Base-by-base conservation (phyloP, 2,329 filamentous ascomycete species). In the Neofusicoccum parvum region DNA sequence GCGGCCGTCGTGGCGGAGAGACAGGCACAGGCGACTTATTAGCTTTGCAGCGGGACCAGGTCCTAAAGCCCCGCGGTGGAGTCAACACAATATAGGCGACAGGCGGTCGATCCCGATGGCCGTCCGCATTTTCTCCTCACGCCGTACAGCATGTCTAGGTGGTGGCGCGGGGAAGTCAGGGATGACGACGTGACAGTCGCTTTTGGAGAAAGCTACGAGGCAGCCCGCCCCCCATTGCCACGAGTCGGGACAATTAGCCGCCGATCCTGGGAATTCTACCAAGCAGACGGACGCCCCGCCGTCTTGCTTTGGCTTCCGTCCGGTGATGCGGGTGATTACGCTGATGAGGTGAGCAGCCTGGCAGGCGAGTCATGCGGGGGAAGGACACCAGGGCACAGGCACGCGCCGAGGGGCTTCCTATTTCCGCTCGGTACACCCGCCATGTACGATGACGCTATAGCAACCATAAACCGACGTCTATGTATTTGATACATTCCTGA, bases 151-250 rank as follows among this genome's bases (percentile, higher is more conserved):
- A 60, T 37, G 62, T 64, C 62, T 32, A 64, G 43, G 48, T 45
- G 49, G 62, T 54, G 62, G 62, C 39, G 45, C 36, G 36, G 50
- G 62, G 62, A 32, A 36, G 50, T 49, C 62, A 64, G 62, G 62
- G 62, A 64, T 64, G 62, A 54, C 62, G 49, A 43, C 60, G 14
- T 20, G 43, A 60, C 39, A 45, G 27, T 14, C 36, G 12, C 27
- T 46, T 59, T 34, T 9, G 23, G 20, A 20, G 27, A 20, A 20
- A 59, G 39, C 54, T 59, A 45, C 11, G 27, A 48, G 27, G 43
- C 45, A 14, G 27, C 14, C 23, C 20, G 54, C 39, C 7, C 27
- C 12, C 39, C 23, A 34, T 12, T 41, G 17, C 54, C 39, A 59
- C 54, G 39, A 59, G 54, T 14, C 54, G 39, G 54, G 9, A 7